Evolutionary conservation across 768 basidiomycete species (phyloP).

Genomic region (Leucogyrophana mollusca): DNA sequence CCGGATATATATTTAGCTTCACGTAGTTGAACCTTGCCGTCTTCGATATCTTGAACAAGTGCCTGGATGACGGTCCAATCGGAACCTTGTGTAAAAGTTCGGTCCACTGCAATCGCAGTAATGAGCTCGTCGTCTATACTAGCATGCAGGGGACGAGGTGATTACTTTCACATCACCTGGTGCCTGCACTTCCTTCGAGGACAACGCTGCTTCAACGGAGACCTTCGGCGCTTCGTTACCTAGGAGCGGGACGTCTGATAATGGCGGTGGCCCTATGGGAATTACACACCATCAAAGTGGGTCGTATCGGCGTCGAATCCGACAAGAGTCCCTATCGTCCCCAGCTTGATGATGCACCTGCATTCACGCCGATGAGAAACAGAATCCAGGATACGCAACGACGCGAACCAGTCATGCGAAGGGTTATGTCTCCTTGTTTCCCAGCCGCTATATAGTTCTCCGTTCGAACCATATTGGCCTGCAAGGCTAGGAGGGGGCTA

Average conservation of each 20-base stretch:
- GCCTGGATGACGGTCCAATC: slow-evolving; percentile 83
- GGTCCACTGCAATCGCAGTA: slow-evolving; percentile 61
- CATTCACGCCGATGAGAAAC: not conserved
- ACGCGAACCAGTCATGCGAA: slow-evolving; percentile 78
- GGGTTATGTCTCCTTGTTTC: slow-evolving; percentile 90
- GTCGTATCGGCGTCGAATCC: slow-evolving; percentile 95
- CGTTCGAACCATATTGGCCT: slow-evolving; percentile 95
- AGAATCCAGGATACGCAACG: not conserved
- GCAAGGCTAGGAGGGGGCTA: slow-evolving; percentile 87
- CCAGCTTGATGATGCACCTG: slow-evolving; percentile 91
- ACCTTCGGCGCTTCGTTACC: slow-evolving; percentile 87
- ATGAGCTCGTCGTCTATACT: not conserved
- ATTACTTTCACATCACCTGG: slow-evolving; percentile 55
- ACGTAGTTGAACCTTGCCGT: slow-evolving; percentile 67
- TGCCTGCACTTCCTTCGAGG: slow-evolving; percentile 41
- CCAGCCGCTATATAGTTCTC: slow-evolving; percentile 94
- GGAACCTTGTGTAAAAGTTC: slow-evolving; percentile 73
- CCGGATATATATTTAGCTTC: slow-evolving; percentile 93
- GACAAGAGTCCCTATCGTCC: slow-evolving; percentile 64
- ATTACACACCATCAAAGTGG: slow-evolving; percentile 78
- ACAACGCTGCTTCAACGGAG: slow-evolving; percentile 64
- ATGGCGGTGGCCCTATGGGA: not conserved
- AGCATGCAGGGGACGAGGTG: slow-evolving; percentile 3
- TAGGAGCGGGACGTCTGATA: slow-evolving; percentile 20
- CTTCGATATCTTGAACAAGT: slow-evolving; percentile 75